phyloP scores from a whole-genome alignment of 768 basidiomycete species.

The Lanmaoa pseudosensibilis region DNA sequence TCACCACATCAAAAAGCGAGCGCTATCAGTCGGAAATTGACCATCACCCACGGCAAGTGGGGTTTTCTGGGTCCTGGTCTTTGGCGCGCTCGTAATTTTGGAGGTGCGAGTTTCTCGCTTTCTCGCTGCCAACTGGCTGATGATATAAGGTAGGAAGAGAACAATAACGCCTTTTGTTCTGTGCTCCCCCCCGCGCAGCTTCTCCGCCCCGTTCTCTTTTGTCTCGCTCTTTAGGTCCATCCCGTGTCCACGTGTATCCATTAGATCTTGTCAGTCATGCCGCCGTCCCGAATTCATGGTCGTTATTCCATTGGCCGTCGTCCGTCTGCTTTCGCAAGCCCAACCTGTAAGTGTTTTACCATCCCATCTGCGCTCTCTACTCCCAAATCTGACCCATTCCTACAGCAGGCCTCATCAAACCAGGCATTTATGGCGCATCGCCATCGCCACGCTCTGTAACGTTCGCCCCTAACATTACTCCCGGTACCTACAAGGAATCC shows the following conservation, averaged over 20 bases:
- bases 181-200: constrained; percentile 1
- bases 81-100: not conserved
- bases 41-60: not conserved
- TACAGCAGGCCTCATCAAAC: constrained; percentile 43
- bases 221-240: constrained; percentile 21
- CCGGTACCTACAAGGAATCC: constrained; percentile 46
- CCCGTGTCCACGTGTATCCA: constrained; percentile 6
- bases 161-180: constrained; percentile 29
- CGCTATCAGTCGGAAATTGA: not conserved
- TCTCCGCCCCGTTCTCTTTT: constrained; percentile 13
- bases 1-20: not conserved
- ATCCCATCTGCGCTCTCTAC: not conserved
- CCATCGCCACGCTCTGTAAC: constrained; percentile 51
- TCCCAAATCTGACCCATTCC: not conserved
- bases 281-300: constrained; percentile 17
- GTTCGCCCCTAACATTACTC: constrained; percentile 64
- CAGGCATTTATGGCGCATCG: constrained; percentile 52
- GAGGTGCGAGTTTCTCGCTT: not conserved
- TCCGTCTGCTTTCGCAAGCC: constrained; percentile 39
- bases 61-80: constrained; percentile 13
- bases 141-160: constrained; percentile 25
- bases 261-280: constrained; percentile 14
- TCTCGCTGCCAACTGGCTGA: not conserved
- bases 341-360: constrained; percentile 8
- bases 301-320: constrained; percentile 39